These are phyloP conservation scores for Geotrichum restrictum DNA, from an alignment of 1,139 yeast species.

Conservation along the genomic window DNA sequence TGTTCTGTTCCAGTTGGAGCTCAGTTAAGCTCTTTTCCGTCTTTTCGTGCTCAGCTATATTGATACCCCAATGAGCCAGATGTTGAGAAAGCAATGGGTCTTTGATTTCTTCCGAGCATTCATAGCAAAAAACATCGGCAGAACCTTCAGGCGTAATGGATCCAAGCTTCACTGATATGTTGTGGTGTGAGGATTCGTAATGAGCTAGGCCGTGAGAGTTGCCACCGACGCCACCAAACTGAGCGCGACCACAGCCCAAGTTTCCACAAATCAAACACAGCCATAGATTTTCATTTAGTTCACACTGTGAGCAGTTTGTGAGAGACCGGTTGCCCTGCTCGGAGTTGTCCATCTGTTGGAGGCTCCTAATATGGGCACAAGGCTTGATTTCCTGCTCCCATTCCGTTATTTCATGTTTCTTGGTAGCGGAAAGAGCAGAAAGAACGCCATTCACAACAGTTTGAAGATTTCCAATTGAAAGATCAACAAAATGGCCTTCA, in stretches of 20 bases:
- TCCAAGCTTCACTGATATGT: constrained; percentile 86
- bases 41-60: constrained; percentile 52
- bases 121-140: constrained; percentile 81
- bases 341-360: constrained; percentile 41
- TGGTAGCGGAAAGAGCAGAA: constrained; percentile 59
- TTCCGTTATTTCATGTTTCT: constrained; percentile 70
- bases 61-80: constrained; percentile 64
- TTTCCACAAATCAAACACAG: constrained; percentile 85
- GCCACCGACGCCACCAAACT: constrained; percentile 89
- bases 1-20: constrained; percentile 83
- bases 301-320: constrained; percentile 61
- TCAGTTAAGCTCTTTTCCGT: constrained; percentile 88
- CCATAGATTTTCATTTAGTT: constrained; percentile 77
- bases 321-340: constrained; percentile 31
- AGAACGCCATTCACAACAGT: constrained; percentile 50
- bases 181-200: constrained; percentile 54
- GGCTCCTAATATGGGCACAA: constrained; percentile 65
- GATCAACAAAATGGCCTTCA: constrained; percentile 22
- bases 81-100: constrained; percentile 57
- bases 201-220: constrained; percentile 85
- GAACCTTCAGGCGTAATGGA: constrained; percentile 65
- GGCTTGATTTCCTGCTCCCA: constrained; percentile 88
- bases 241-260: constrained; percentile 89
- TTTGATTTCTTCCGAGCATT: constrained; percentile 82
- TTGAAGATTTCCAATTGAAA: constrained; percentile 22